Conservation (phyloP, 2,329 filamentous ascomycete species). For the Seiridium cupressi region DNA sequence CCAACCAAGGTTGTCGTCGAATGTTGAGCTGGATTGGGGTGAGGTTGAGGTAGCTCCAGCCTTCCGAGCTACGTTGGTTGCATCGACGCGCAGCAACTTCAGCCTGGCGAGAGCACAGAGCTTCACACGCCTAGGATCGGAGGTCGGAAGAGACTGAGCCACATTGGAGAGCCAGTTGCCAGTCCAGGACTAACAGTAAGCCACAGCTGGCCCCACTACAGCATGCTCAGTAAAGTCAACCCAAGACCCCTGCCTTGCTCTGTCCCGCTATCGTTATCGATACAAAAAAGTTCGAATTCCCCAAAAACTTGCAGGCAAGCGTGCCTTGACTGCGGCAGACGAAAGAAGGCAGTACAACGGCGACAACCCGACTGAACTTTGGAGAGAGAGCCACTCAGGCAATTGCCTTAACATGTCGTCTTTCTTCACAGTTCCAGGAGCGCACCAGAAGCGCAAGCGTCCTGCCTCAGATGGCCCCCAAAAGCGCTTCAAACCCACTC, state of each 20-base stretch:
- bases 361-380: too few relatives aligned
- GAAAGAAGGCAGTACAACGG: background rate
- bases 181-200: background rate
- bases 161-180: background rate
- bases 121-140: background rate
- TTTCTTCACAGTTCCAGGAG: constrained; percentile 88
- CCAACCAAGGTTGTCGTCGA: background rate
- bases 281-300: background rate
- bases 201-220: background rate
- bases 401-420: constrained; percentile 69
- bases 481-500: constrained; percentile 49
- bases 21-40: background rate
- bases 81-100: constrained; percentile 4
- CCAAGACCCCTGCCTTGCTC: background rate
- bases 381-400: constrained; percentile 14
- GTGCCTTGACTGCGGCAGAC: background rate
- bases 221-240: background rate
- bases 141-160: constrained; percentile 3
- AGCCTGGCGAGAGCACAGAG: background rate
- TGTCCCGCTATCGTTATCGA: constrained; percentile 5
- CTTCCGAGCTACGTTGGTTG: constrained; percentile 5
- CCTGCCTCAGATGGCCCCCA: constrained; percentile 53
- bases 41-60: constrained; percentile 4
- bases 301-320: too few relatives aligned
- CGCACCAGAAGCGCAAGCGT: constrained; percentile 89